Base-by-base conservation (phyloP, 2,329 filamentous ascomycete species). In the Hortaea sp. region DNA sequence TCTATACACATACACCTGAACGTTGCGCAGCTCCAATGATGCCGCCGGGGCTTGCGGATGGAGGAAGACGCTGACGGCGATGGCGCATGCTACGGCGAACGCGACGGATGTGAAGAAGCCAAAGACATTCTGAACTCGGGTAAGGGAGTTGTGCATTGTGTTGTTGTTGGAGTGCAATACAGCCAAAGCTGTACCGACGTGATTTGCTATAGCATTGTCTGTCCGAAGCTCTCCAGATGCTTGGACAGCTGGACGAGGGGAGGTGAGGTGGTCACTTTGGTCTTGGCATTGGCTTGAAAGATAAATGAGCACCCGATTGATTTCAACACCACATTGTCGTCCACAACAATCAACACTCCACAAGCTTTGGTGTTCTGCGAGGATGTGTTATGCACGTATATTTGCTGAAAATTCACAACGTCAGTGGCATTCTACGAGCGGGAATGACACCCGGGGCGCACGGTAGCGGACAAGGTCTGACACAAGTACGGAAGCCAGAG, bases 41-140 rank as follows among this genome's bases (percentile, higher is more conserved):
- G 79, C 80, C 41, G 68, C 78, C 0, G 88, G 87, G 5, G 76
- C 76, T 53, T 88, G 83, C 4, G 83, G 78, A 49, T 73, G 73
- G 58, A 83, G 68, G 58, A 95, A 67, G 59, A 89, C 87, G 35
- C 88, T 89, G 43, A 84, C 72, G 41, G 90, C 89, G 57, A 95
- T 86, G 48, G 94, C 70, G 45, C 77, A 78, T 44, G 81, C 89
- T 45, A 95, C 77, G 48, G 79, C 78, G 63, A 94, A 92, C 47
- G 85, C 84, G 53, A 95, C 88, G 28, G 88, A 94, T 12, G 92
- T 97, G 75, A 97, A 95, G 79, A 94, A 95, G 67, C 92, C 88
- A 66, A 98, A 98, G 66, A 88, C 83, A 70, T 88, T 90, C 69
- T 98, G 92, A 56, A 84, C 68, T 57, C 92, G 86, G 52, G 85